Conservation (phyloP, 139 green algal species). For the Chlamydomonas sphaeroides region DNA sequence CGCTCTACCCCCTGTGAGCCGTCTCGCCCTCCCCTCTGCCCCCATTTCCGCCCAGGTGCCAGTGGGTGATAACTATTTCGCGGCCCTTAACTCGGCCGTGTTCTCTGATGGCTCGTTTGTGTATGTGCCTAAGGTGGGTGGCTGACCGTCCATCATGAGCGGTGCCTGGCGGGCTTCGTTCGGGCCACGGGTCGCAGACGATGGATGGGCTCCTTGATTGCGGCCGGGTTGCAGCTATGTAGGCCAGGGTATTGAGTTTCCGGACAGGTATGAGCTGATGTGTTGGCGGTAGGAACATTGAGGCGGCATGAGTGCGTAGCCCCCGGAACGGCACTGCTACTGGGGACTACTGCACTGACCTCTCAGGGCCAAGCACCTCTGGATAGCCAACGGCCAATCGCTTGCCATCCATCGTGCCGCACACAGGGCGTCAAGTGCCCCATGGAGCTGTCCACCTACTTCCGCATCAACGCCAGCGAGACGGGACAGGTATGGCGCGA, state of each 20-base stretch:
- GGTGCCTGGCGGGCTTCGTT: too few relatives aligned
- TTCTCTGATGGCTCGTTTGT: slow-evolving; percentile 99
- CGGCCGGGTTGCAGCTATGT: neutral
- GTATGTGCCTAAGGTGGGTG: slow-evolving; percentile 91
- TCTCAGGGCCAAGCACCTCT: too few relatives aligned
- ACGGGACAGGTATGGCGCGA: slow-evolving; percentile 89
- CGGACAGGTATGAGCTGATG: too few relatives aligned
- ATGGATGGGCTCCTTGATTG: neutral
- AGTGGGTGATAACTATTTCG: slow-evolving; percentile 97
- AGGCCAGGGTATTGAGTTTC: too few relatives aligned
- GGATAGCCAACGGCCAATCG: too few relatives aligned
- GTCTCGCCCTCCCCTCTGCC: neutral
- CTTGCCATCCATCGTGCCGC: too few relatives aligned
- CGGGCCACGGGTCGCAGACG: neutral
- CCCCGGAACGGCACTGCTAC: too few relatives aligned
- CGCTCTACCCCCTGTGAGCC: neutral
- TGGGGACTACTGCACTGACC: too few relatives aligned
- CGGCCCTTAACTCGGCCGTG: slow-evolving; percentile 96
- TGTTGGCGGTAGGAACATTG: too few relatives aligned
- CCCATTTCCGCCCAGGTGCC: slow-evolving; percentile 78
- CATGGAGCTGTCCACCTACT: slow-evolving; percentile 99
- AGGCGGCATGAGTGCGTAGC: too few relatives aligned
- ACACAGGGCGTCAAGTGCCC: slow-evolving; percentile 85
- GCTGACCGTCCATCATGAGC: too few relatives aligned
- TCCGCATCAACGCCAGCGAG: slow-evolving; percentile 97